phyloP scores from a whole-genome alignment of 805 yeast genomes.

The Ascoidea tarda region DNA sequence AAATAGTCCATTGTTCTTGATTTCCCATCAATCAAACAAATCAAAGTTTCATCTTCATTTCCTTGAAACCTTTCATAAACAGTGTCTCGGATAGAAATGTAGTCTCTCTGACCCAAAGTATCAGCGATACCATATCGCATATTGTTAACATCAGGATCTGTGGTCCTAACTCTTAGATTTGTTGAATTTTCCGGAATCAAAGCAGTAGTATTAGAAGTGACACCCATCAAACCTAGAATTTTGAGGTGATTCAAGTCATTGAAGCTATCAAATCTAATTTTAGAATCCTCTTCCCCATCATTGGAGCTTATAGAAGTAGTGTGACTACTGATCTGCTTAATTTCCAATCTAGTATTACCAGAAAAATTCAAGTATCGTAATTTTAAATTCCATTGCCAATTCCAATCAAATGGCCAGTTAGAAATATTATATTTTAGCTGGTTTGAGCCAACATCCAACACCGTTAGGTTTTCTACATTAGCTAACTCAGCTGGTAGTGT shows the following conservation, averaged over 20 bases:
- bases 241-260: constrained; percentile 58
- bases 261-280: constrained; percentile 25
- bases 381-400: constrained; percentile 75
- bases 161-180: constrained; percentile 75
- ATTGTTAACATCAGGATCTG: constrained; percentile 65
- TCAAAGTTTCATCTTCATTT: constrained; percentile 60
- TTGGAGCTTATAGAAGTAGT: constrained; percentile 25
- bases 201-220: constrained; percentile 66
- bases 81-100: constrained; percentile 64
- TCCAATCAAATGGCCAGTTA: constrained; percentile 94
- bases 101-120: constrained; percentile 50
- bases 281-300: constrained; percentile 23
- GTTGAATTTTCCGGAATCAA: constrained; percentile 77
- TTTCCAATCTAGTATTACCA: constrained; percentile 83
- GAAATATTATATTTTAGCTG: constrained; percentile 81
- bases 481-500: constrained; percentile 82
- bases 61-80: constrained; percentile 82
- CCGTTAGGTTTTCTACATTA: constrained; percentile 43
- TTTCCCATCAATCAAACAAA: constrained; percentile 78
- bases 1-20: constrained; percentile 7
- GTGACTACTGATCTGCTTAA: constrained; percentile 40
- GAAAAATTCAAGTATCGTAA: constrained; percentile 74
- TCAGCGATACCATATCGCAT: constrained; percentile 88
- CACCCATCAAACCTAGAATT: constrained; percentile 83
- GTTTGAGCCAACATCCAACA: constrained; percentile 83